Base-by-base conservation (phyloP, 2,329 filamentous ascomycete genomes). In the Scytalidium lignicola region DNA sequence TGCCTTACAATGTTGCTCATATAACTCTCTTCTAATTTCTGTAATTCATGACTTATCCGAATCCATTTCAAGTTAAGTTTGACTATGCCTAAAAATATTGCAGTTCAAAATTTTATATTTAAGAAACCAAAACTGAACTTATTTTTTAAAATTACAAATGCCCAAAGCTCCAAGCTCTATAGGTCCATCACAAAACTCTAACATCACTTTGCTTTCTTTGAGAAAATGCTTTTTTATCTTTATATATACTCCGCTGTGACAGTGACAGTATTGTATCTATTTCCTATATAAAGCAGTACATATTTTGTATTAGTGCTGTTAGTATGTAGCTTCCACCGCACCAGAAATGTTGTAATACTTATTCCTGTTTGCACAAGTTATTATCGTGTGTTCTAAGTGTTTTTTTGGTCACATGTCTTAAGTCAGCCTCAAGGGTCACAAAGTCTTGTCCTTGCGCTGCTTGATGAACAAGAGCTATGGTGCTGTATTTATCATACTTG, bases 221-320 rank as follows among this genome's bases (percentile, higher is more conserved):
- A n/a, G n/a, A n/a, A n/a, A n/a, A 26, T 6, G 10, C 23, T 26
- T 26, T 26, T 26, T n/a, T n/a, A n/a, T n/a, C n/a, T 6, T 26
- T 46, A 54, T 13, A 28, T 49, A 43, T 54, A 54, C 32, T 54
- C 52, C 12, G 52, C 49, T 10, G 52, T 51, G 2, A 54, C 49
- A 2, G 49, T n/a, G n/a, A n/a, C n/a, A n/a, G n/a, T 50, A 40
- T 53, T 50, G 32, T 52, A 52, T n/a, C 52, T 40, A 17, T 44
- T 46, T 6, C 44, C 50, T 8, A 44, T 8, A 17, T 28, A 47
- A 22, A 49, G 15, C 18, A 55, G 28, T 2, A 51, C 44, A 49
- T 55, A 55, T 44, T 55, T 48, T 2, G 48, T 55, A 17, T 45
- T 51, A 2, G 53, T 51, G 1, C 42, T 47, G 29, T n/a, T 47